These are phyloP conservation scores for Irpex rosettiformis DNA, from an alignment of 1,284 basidiomycete genomes.

Conservation along the genomic window DNA sequence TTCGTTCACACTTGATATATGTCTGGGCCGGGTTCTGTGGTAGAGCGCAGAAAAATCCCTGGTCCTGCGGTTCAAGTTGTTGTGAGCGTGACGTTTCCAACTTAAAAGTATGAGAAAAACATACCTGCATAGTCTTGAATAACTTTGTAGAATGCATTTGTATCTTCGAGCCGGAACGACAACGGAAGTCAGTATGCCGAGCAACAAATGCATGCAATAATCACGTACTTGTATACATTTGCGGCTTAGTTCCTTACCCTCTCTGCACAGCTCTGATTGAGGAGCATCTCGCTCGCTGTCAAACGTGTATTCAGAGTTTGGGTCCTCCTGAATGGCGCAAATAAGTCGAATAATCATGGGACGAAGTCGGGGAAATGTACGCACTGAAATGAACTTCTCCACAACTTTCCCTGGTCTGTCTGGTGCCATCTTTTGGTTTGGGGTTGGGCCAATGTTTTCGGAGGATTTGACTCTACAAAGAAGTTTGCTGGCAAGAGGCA, in stretches of 20 bases:
- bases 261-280: slow-evolving; percentile 63
- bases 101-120: not conserved
- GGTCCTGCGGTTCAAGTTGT: slow-evolving; percentile 36
- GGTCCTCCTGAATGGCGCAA: slow-evolving; percentile 39
- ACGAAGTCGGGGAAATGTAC: slow-evolving; percentile 3
- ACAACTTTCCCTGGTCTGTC: slow-evolving; percentile 24
- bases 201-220: not conserved
- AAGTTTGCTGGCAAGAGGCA: slow-evolving; percentile 26
- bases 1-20: slow-evolving; percentile 71
- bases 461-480: slow-evolving; percentile 21
- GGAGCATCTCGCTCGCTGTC: slow-evolving; percentile 56
- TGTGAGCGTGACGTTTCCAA: slow-evolving; percentile 7
- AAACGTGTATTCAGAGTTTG: slow-evolving; percentile 52
- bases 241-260: slow-evolving; percentile 38
- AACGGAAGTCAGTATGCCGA: not conserved
- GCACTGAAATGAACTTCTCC: slow-evolving; percentile 30
- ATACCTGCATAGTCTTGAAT: slow-evolving; percentile 77
- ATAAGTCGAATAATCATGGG: too few relatives aligned
- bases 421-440: slow-evolving; percentile 10
- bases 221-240: slow-evolving; percentile 64
- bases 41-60: slow-evolving; percentile 73
- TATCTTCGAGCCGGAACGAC: slow-evolving; percentile 38
- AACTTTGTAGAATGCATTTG: slow-evolving; percentile 65
- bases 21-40: slow-evolving; percentile 71
- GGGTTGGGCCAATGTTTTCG: not conserved